Percentiles rank a stretch among this genome's conserved stretches.
Conservation (phyloP, 1,139 yeast species). For the Zhuliangozyma blackwelliae region DNA sequence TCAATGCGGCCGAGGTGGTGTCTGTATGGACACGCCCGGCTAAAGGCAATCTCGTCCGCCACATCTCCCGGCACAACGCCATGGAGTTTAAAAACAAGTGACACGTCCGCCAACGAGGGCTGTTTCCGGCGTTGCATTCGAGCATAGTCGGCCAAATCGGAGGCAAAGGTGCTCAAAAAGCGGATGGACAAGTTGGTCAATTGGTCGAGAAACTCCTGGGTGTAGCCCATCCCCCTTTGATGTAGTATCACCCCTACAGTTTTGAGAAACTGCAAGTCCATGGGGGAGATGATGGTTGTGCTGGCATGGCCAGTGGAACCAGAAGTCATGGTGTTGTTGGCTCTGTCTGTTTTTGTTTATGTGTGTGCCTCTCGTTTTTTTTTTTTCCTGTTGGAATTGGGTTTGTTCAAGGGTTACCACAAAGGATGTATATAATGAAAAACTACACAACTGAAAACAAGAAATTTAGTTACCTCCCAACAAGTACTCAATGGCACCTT, state of each 20-base stretch:
- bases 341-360: too few species aligned
- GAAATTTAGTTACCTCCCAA: conserved; percentile 27
- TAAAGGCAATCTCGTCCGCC: conserved; percentile 30
- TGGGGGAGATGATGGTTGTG: conserved; percentile 15
- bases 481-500: conserved; percentile 90
- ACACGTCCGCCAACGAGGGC: conserved; percentile 59
- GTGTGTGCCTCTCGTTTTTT: too few species aligned
- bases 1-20: background rate
- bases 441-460: too few species aligned
- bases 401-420: too few species aligned
- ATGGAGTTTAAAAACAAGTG: conserved; percentile 43
- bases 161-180: conserved; percentile 46
- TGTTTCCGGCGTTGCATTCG: conserved; percentile 64
- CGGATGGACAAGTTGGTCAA: conserved; percentile 44
- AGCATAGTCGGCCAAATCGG: conserved; percentile 48
- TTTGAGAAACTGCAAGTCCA: conserved; percentile 34
- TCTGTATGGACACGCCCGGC: conserved; percentile 5
- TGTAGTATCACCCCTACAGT: conserved; percentile 33
- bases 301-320: background rate
- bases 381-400: too few species aligned
- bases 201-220: conserved; percentile 44
- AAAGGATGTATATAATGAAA: too few species aligned
- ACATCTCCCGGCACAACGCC: conserved; percentile 44
- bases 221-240: conserved; percentile 29
- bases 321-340: too few species aligned